These are phyloP conservation scores for Rhizopus sp. DNA, from an alignment of 371 early-diverging fungal genomes.

Conservation along the genomic window DNA sequence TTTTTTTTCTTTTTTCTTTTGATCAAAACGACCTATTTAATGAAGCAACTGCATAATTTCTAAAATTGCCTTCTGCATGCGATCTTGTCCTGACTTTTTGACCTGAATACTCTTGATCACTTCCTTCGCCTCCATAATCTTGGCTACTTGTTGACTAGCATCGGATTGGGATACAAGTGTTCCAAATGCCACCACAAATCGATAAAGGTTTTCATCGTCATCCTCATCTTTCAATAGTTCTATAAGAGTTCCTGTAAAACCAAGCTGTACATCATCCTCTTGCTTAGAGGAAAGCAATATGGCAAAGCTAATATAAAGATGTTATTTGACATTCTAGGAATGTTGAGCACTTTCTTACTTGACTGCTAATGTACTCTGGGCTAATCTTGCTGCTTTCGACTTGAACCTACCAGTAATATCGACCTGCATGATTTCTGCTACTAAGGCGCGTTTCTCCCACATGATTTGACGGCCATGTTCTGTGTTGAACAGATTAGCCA, in stretches of 20 bases:
- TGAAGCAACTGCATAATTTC: constrained; percentile 22
- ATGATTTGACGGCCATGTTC: constrained; percentile 41
- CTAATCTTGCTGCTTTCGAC: constrained; percentile 36
- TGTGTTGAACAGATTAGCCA: constrained; percentile 63
- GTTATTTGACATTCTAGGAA: not conserved
- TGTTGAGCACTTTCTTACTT: constrained; percentile 26
- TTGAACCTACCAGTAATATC: constrained; percentile 32
- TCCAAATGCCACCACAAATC: constrained; percentile 59
- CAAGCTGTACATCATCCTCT: constrained; percentile 52
- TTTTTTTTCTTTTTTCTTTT: not conserved
- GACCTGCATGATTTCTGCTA: constrained; percentile 29
- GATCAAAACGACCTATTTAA: not conserved
- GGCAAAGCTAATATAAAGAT: constrained; percentile 35
- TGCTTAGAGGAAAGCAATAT: constrained; percentile 29
- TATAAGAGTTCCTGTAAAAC: constrained; percentile 41
- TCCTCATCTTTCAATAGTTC: constrained; percentile 50
- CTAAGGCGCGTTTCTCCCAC: constrained; percentile 32
- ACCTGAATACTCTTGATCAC: constrained; percentile 17
- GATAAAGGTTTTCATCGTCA: constrained; percentile 60
- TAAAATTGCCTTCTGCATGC: constrained; percentile 24
- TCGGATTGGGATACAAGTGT: constrained; percentile 51
- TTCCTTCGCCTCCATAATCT: constrained; percentile 35
- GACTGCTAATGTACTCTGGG: constrained; percentile 40
- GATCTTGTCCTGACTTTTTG: constrained; percentile 16
- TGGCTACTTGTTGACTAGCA: constrained; percentile 34